These are phyloP conservation scores for Mucor sp. DNA, from an alignment of 371 early-diverging fungal species.

Conservation along the genomic window DNA sequence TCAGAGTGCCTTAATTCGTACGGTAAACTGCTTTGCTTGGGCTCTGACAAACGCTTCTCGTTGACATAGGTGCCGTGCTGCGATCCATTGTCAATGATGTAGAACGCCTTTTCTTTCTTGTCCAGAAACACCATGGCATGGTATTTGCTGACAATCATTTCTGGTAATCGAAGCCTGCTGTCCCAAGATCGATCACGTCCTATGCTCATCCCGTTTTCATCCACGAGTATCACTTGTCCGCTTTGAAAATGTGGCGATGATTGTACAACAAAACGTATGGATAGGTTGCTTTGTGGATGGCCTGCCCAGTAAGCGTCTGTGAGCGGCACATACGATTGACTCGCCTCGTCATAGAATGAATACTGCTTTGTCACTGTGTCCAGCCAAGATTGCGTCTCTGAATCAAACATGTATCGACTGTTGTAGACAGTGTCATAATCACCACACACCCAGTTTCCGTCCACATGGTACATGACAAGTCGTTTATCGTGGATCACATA, in stretches of 20 bases:
- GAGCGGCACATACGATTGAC: constrained; percentile 25
- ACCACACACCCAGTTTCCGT: constrained; percentile 16
- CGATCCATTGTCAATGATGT: constrained; percentile 44
- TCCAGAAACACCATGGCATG: constrained; percentile 43
- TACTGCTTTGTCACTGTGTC: constrained; percentile 31
- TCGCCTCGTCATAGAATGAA: constrained; percentile 28
- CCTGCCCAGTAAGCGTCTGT: constrained; percentile 15
- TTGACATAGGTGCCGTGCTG: constrained; percentile 50
- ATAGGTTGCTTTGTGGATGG: constrained; percentile 24
- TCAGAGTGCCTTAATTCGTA: constrained; percentile 30
- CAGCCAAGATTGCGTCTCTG: constrained; percentile 34
- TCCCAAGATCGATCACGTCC: constrained; percentile 46
- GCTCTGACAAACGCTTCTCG: constrained; percentile 30
- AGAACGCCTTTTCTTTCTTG: constrained; percentile 18
- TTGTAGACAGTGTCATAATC: constrained; percentile 25
- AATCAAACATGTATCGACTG: constrained; percentile 31
- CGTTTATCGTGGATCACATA: constrained; percentile 18
- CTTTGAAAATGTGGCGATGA: constrained; percentile 30
- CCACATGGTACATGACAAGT: constrained; percentile 21
- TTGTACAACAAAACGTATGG: constrained; percentile 34
- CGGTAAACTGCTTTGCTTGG: constrained; percentile 42
- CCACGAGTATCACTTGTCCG: constrained; percentile 33
- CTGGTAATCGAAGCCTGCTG: constrained; percentile 40
- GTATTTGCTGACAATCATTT: constrained; percentile 47
- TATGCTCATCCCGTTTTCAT: constrained; percentile 41